These are phyloP conservation scores for Globisporangium nunn DNA, from an alignment of 352 stramenopile species.

Conservation along the genomic window DNA sequence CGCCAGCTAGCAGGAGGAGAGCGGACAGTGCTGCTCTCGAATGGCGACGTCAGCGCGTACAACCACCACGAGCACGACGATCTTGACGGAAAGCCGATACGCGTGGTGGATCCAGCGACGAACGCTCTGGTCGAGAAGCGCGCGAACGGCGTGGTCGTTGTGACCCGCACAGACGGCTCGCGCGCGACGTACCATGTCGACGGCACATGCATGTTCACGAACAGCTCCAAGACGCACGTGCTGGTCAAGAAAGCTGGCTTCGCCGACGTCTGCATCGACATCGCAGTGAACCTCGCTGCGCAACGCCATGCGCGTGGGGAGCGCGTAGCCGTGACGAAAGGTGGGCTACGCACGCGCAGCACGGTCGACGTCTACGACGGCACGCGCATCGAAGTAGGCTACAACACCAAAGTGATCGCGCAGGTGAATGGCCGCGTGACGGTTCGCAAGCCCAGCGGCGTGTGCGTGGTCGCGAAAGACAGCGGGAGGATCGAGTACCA, in stretches of 20 bases:
- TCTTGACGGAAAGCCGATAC: constrained; percentile 6
- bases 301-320: constrained; percentile 47
- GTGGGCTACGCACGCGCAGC: constrained; percentile 49
- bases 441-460: constrained; percentile 34
- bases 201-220: constrained; percentile 56
- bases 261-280: constrained; percentile 59
- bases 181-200: constrained; percentile 57
- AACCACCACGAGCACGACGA: neutral
- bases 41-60: constrained; percentile 26
- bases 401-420: constrained; percentile 73
- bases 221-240: constrained; percentile 35
- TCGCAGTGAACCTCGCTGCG: constrained; percentile 58
- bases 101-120: constrained; percentile 61
- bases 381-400: constrained; percentile 52
- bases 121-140: constrained; percentile 54
- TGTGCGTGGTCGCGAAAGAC: constrained; percentile 53
- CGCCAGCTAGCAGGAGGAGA: constrained; percentile 31
- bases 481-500: constrained; percentile 62
- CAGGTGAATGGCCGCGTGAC: constrained; percentile 65
- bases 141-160: constrained; percentile 41
- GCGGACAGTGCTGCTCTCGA: constrained; percentile 39
- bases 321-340: constrained; percentile 61
- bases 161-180: constrained; percentile 54
- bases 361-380: constrained; percentile 45
- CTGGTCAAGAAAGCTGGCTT: constrained; percentile 46